Evolutionary conservation across 208 protist species (phyloP), one percentile per base, ranked within the genome.

Genomic region (Trypanosoma lewisi): DNA sequence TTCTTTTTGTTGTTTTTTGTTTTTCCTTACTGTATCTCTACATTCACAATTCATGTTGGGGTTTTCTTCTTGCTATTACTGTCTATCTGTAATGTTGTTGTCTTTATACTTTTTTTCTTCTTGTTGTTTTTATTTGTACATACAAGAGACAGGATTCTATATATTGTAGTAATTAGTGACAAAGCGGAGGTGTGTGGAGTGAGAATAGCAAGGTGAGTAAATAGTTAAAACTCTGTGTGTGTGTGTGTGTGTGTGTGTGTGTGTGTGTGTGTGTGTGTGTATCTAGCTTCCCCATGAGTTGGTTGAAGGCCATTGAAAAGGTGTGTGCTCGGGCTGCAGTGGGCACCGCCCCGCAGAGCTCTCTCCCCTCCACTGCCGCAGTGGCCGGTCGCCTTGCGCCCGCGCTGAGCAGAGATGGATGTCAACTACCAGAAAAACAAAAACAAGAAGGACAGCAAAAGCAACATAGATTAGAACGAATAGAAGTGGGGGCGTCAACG

Each of bases 291-390:
- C n/a, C n/a, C n/a, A 73, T 73, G 67, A 73, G 67, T 50, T 73
- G 67, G 67, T 28, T 73, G 2, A 56, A 62, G 34, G 67, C 67
- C 19, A 17, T 73, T 23, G 52, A 65, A 51, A 55, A 53, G 4
- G 53, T 67, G 3, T 50, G 34, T 6, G 8, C 28, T 17, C 50
- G 47, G 12, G 53, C 44, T 17, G 49, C 41, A 3, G 12, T 30
- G 63, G 2, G 44, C 53, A 0, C 16, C 52, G 2, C 41, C 17
- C 12, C 30, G 11, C 17, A 21, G 23, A 30, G 9, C 2, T 33
- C 33, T 12, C 12, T 34, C 39, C 2, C 33, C 16, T 12, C 41
- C 39, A 27, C 5, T 23, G 16, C 23, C 30, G 23, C 34, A 34
- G 28, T 52, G 14, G 16, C 55, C 8, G 16, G 14, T 23, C 49